Conservation (phyloP, 345 rosid genomes). For the Hibiscus trionum region DNA sequence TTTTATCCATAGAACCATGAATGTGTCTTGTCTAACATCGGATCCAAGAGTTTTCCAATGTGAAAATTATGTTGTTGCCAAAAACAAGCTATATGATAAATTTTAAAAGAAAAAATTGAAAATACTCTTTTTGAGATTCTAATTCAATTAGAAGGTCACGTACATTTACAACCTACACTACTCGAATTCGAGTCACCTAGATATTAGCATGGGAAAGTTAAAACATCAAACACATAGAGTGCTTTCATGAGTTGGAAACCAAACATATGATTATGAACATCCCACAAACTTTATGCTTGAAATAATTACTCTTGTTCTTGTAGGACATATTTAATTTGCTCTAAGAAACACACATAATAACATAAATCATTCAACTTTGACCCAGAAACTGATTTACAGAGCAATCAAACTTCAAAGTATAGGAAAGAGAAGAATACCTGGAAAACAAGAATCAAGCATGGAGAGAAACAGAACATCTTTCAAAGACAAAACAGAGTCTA, state of each 20-base stretch:
- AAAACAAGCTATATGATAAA: too few species aligned
- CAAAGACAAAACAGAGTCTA: slow-evolving; percentile 36
- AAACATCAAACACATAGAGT: neutral
- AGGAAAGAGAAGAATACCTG: slow-evolving; percentile 23
- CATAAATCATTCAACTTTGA: neutral
- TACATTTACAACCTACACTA: too few species aligned
- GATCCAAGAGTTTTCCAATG: too few species aligned
- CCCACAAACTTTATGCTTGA: neutral
- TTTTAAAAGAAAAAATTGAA: too few species aligned
- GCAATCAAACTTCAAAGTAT: neutral
- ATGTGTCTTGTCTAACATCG: too few species aligned
- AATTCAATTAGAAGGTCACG: too few species aligned
- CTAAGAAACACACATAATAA: neutral
- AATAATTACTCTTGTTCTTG: neutral
- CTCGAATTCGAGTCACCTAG: too few species aligned
- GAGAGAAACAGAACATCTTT: slow-evolving; percentile 45
- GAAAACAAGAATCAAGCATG: slow-evolving; percentile 33
- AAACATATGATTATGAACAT: neutral
- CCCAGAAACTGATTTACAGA: neutral
- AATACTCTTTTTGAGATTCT: too few species aligned
- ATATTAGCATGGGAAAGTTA: neutral
- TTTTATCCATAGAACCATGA: too few species aligned
- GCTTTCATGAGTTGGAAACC: neutral
- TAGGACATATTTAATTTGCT: neutral
- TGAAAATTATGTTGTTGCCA: too few species aligned